These are phyloP conservation scores for Ambrosiella xylebori DNA, from an alignment of 2,329 filamentous ascomycete species.

Conservation along the genomic window DNA sequence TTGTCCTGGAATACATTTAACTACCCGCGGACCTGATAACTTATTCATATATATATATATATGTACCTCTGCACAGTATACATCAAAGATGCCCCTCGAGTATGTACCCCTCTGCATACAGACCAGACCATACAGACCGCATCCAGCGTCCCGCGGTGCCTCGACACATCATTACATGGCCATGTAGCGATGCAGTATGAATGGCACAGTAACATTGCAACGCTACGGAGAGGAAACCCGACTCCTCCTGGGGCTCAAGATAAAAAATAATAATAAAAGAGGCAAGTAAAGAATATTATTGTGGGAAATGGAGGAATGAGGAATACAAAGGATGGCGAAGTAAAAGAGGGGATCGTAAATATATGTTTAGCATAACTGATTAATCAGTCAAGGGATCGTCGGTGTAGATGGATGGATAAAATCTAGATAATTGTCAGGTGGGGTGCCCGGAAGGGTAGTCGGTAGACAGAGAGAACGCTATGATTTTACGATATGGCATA, in stretches of 20 bases:
- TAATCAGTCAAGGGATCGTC: neutral
- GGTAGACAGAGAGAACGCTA: neutral
- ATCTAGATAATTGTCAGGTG: neutral
- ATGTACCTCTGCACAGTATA: too few species aligned
- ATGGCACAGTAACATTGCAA: neutral
- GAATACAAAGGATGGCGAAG: neutral
- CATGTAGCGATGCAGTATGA: neutral
- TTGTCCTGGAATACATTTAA: too few species aligned
- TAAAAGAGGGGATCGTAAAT: neutral
- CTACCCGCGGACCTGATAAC: too few species aligned
- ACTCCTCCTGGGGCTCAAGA: neutral
- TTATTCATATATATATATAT: too few species aligned
- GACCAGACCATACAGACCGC: neutral
- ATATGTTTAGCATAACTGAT: neutral
- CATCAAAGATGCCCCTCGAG: too few species aligned
- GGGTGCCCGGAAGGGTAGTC: neutral
- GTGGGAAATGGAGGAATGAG: neutral
- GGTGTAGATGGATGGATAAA: neutral
- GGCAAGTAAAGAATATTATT: neutral
- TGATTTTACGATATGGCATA: neutral
- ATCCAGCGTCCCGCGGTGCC: neutral
- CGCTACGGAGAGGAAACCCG: neutral
- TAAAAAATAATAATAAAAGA: neutral
- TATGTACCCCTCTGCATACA: neutral
- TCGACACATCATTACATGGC: neutral